Percentiles rank a stretch among this genome's conserved stretches.
Conservation (phyloP, 106 monocot genomes). For the Cymbidium sinense region DNA sequence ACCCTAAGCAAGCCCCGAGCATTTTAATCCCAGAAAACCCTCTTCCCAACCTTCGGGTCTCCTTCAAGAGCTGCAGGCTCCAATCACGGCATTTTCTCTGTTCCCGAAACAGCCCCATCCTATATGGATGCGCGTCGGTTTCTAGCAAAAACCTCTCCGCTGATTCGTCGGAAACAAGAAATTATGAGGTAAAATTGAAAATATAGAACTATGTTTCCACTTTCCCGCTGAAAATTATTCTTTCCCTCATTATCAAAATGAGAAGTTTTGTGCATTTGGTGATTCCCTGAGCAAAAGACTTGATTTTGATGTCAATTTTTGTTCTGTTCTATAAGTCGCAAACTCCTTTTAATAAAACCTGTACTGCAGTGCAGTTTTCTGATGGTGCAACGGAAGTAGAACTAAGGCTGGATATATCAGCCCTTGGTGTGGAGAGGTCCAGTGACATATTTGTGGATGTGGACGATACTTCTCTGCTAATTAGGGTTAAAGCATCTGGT, state of each 20-base stretch:
- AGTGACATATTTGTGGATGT: slow-evolving; percentile 70
- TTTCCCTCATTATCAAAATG: not conserved
- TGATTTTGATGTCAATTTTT: not conserved
- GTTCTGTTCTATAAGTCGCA: too few relatives aligned
- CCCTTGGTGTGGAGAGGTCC: slow-evolving; percentile 28
- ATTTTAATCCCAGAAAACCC: not conserved
- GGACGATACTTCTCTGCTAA: slow-evolving; percentile 54
- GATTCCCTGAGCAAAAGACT: not conserved
- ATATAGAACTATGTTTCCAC: too few relatives aligned
- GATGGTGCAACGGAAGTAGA: slow-evolving; percentile 59
- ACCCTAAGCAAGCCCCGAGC: slow-evolving; percentile 23
- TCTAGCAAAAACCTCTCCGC: slow-evolving; percentile 17
- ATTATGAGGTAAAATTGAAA: slow-evolving; percentile 29
- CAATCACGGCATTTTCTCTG: slow-evolving; percentile 1
- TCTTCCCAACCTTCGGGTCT: not conserved
- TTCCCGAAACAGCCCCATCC: not conserved
- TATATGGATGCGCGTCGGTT: slow-evolving; percentile 6
- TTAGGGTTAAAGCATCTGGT: slow-evolving; percentile 52
- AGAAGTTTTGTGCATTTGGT: not conserved
- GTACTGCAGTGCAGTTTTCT: slow-evolving; percentile 37
- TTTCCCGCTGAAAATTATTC: not conserved
- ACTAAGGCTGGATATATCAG: slow-evolving; percentile 46
- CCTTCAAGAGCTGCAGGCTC: not conserved
- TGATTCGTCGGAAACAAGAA: slow-evolving; percentile 5
- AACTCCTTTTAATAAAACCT: not conserved